Conservation (phyloP, 352 stramenopile genomes). For the Phytophthora multivora region DNA sequence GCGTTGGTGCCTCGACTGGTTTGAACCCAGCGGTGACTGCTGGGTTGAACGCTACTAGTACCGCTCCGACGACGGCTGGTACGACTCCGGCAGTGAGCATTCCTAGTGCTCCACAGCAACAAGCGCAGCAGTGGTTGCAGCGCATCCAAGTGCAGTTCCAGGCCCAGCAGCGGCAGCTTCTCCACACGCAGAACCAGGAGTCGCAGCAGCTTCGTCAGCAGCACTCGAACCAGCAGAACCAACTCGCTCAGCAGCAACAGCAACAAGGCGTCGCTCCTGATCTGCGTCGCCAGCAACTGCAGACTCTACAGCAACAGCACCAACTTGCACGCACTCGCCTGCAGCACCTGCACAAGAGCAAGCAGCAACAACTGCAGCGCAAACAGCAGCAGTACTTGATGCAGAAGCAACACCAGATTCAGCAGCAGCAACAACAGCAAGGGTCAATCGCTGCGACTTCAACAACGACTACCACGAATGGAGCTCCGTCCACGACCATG, state of each 20-base stretch:
- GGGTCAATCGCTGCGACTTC: conserved; percentile 31
- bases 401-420: conserved; percentile 78
- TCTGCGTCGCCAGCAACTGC: conserved; percentile 65
- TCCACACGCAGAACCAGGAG: conserved; percentile 80
- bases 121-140: conserved; percentile 83
- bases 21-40: conserved; percentile 38
- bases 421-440: conserved; percentile 66
- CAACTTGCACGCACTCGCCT: conserved; percentile 65
- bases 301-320: conserved; percentile 82
- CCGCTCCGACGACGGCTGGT: conserved; percentile 28
- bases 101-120: conserved; percentile 56
- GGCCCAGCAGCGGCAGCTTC: conserved; percentile 70
- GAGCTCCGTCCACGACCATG: conserved; percentile 27
- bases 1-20: conserved; percentile 22
- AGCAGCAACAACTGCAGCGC: conserved; percentile 80
- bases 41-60: conserved; percentile 31
- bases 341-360: conserved; percentile 79
- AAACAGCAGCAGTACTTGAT: conserved; percentile 84
- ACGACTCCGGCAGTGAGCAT: conserved; percentile 33
- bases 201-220: conserved; percentile 77
- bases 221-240: conserved; percentile 78
- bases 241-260: conserved; percentile 72
- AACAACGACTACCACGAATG: conserved; percentile 24
- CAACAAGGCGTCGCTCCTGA: conserved; percentile 67
- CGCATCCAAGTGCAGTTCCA: conserved; percentile 85